Conservation (phyloP, 2,329 filamentous ascomycete genomes). For the Endoconidiophora polonica region DNA sequence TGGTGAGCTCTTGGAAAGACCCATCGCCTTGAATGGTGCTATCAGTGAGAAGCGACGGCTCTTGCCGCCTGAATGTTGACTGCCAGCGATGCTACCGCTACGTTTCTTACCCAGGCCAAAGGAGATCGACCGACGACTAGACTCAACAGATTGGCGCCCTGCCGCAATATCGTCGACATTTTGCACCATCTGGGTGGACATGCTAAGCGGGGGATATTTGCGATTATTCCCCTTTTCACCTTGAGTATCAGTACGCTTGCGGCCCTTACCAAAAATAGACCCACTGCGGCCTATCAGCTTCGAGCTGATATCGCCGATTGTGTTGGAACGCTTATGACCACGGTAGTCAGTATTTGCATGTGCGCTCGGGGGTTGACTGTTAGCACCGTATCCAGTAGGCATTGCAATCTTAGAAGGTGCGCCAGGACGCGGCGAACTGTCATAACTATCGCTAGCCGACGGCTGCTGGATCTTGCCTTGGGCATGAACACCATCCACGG, state of each 20-base stretch:
- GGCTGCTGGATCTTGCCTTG: constrained; percentile 83
- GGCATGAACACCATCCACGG: constrained; percentile 73
- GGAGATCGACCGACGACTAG: constrained; percentile 52
- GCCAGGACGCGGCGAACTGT: constrained; percentile 48
- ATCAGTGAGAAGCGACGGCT: constrained; percentile 55
- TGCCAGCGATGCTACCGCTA: constrained; percentile 47
- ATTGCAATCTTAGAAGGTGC: constrained; percentile 38
- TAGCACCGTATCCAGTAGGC: constrained; percentile 39
- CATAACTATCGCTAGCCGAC: constrained; percentile 40
- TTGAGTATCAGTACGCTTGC: constrained; percentile 31
- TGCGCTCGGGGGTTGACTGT: constrained; percentile 27
- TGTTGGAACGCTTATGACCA: constrained; percentile 54
- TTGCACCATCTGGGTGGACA: constrained; percentile 39
- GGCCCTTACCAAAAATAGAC: constrained; percentile 51
- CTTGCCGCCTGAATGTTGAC: constrained; percentile 40
- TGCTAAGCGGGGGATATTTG: constrained; percentile 79
- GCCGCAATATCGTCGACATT: constrained; percentile 32
- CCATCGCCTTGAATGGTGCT: constrained; percentile 42
- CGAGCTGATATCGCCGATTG: constrained; percentile 65
- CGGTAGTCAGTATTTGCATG: constrained; percentile 22
- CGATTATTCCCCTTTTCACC: constrained; percentile 34
- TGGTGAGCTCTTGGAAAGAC: constrained; percentile 30
- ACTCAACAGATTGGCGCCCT: constrained; percentile 51
- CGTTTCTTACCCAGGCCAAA: constrained; percentile 53
- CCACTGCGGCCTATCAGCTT: constrained; percentile 73